Evolutionary conservation across 495 filamentous ascomycete species (phyloP), one percentile per base, ranked within the genome.

Genomic region (Lasiosphaeria hispida): DNA sequence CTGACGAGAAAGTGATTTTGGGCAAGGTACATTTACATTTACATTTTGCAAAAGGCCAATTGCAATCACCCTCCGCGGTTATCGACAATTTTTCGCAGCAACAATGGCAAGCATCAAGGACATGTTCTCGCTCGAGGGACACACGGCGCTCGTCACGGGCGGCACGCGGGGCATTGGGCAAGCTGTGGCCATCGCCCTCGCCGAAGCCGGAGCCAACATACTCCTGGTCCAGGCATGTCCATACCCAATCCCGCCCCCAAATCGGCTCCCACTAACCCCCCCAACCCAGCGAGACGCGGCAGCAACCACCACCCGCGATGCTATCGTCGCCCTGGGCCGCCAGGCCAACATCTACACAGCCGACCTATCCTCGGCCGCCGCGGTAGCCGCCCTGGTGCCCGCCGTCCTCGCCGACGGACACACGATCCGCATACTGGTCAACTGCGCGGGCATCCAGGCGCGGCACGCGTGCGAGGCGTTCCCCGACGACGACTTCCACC

Each of bases 131-230:
- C 77, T 86, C 48, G 68, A 75, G 50, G 85, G 84, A 56, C 83
- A 90, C 66, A 96, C 88, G 8, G 92, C 92, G 36, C 72, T 96
- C 45, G 78, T 96, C 35, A 97, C 92, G 0, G 92, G 92, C 30
- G 90, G 90, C 50, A 94, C 91, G 13, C 78, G 92, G 51, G 92
- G 92, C 18, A 96, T 97, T 50, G 92, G 92, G 13, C 85, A 89
- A 68, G 82, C 89, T 10, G 92, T 95, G 75, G 88, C 89, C 41
- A 68, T 96, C 57, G 90, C 86, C 3, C 70, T 92, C 10, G 90
- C 91, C 36, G 89, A 94, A 74, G 89, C 88, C 50, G 91, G 91
- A 41, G 91, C 91, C 58, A 89, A 96, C 69, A 78, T 93, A 55
- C 73, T 96, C 37, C 77, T 96, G 36, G 76, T 94, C 17, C 83